Evolutionary conservation across 2,329 filamentous ascomycete species (phyloP).

Genomic region (Fusarium sororula): DNA sequence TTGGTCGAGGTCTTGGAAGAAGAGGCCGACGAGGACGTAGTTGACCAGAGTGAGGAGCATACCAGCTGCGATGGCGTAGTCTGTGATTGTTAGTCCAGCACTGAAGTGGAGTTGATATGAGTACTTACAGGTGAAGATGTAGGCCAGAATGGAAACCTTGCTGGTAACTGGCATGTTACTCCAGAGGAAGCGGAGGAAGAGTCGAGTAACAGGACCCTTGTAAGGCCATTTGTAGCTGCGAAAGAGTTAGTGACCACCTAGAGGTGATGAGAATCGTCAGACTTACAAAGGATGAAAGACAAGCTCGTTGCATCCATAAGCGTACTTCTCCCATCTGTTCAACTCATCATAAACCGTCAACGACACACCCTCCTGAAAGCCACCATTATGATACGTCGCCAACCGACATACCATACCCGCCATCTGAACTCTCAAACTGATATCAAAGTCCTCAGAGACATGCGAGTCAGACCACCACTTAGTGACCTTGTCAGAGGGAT

Average conservation of each 20-base stretch:
- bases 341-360: slow-evolving; percentile 78
- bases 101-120: rapidly evolving
- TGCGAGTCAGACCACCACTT: slow-evolving; percentile 80
- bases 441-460: slow-evolving; percentile 83
- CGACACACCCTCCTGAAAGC: slow-evolving; percentile 78
- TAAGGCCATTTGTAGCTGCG: slow-evolving; percentile 61
- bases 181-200: slow-evolving; percentile 48
- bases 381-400: slow-evolving; percentile 73
- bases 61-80: slow-evolving; percentile 74
- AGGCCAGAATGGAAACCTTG: slow-evolving; percentile 76
- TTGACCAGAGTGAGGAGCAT: slow-evolving; percentile 73
- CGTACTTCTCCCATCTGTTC: slow-evolving; percentile 77
- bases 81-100: background rate
- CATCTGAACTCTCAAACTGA: slow-evolving; percentile 76
- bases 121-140: slow-evolving; percentile 67
- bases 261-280: rapidly evolving
- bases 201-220: slow-evolving; percentile 70
- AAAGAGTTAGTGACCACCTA: background rate
- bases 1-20: slow-evolving; percentile 71
- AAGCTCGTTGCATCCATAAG: slow-evolving; percentile 76
- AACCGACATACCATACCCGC: slow-evolving; percentile 74
- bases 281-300: slow-evolving; percentile 70
- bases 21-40: slow-evolving; percentile 79
- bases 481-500: slow-evolving; percentile 58
- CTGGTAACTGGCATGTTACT: slow-evolving; percentile 65